Base-by-base conservation (phyloP, 2,329 filamentous ascomycete species). In the Colletotrichum sidae region DNA sequence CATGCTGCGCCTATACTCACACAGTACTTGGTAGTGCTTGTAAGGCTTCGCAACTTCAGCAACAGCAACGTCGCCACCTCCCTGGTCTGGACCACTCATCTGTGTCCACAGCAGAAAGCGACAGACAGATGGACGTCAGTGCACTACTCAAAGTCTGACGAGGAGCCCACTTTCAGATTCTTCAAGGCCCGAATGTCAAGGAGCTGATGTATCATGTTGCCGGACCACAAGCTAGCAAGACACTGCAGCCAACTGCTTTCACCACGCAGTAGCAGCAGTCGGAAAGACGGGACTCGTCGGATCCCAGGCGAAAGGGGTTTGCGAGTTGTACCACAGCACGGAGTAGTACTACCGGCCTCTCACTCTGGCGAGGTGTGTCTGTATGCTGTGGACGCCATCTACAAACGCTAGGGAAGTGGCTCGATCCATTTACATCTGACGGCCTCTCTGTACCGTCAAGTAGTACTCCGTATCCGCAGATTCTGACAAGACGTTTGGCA, bases 11-110 rank as follows among this genome's bases (percentile, higher is more conserved):
- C 1, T 35, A 49, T 39, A 39, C 33, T 33, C 17, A 37, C 34
- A 44, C 17, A n/a, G 33, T 42, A 39, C 33, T 15, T 12, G 33
- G 45, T 38, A 50, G 13, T 52, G 62, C 41, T 39, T 47, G 41
- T 41, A 12, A 46, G 38, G 15, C 35, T 38, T 39, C 17, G 11
- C 9, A 5, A 57, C 42, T 50, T 35, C 47, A 62, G 55, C 8
- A 13, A 13, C 34, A 34, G 47, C 56, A 55, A 56, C 61, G 52
- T 61, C 56, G 57, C 56, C 56, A 65, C 61, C 45, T 39, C 56
- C 60, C 55, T 55, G 44, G 44, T 33, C 41, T 60, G 55, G 34
- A 33, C 49, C 46, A 38, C 44, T 60, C 56, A 55, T 65, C 51
- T 60, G 44, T 44, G 55, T 25, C 12, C 4, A 63, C 37, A 42